Conservation (phyloP, 495 filamentous ascomycete species). For the Penicillium nucicola region DNA sequence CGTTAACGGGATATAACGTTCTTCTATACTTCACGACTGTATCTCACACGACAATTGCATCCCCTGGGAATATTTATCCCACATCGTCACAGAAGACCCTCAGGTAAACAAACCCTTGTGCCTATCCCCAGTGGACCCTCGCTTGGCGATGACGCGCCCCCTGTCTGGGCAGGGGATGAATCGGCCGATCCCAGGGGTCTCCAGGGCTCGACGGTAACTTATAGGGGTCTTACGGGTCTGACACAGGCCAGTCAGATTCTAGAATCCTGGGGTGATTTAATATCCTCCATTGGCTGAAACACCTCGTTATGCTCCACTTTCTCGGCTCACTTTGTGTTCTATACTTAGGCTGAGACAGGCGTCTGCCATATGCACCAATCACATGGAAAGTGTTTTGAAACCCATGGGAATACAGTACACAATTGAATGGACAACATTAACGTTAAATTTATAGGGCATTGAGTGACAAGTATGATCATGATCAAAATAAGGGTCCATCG, state of each 20-base stretch:
- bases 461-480: background rate
- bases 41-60: too few species aligned
- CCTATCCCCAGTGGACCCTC: background rate
- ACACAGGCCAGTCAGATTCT: background rate
- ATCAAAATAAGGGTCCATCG: background rate
- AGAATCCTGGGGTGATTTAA: background rate
- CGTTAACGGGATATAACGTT: too few species aligned
- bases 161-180: constrained; percentile 3
- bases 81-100: too few species aligned
- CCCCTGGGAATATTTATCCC: too few species aligned
- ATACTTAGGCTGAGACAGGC: too few species aligned
- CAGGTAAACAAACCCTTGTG: background rate
- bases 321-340: too few species aligned
- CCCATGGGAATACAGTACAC: too few species aligned
- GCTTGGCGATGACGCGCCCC: constrained; percentile 14
- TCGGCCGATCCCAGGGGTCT: constrained; percentile 2
- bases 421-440: too few species aligned
- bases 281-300: background rate
- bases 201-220: too few species aligned
- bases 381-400: background rate
- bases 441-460: too few species aligned
- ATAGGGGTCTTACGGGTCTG: background rate
- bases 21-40: too few species aligned
- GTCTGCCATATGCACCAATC: too few species aligned
- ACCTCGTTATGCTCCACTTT: background rate